Conservation (phyloP, 2,329 filamentous ascomycete genomes). For the Phialemoniopsis sp. region DNA sequence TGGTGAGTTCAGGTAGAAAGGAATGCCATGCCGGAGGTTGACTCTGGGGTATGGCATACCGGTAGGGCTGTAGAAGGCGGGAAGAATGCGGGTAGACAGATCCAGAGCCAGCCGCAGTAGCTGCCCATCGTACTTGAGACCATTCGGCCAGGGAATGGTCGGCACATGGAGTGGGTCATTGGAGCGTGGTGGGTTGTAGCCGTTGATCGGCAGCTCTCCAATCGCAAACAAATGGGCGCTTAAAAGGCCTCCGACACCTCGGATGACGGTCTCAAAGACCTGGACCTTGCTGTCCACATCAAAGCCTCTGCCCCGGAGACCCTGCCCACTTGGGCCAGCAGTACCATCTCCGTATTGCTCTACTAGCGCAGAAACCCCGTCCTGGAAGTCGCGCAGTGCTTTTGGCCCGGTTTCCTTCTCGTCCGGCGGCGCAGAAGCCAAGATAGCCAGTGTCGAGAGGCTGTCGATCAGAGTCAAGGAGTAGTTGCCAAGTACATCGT, state of each 20-base stretch:
- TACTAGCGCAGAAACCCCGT: constrained; percentile 72
- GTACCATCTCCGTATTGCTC: constrained; percentile 84
- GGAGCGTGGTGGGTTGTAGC: constrained; percentile 57
- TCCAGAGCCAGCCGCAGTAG: constrained; percentile 85
- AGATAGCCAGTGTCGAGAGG: constrained; percentile 86
- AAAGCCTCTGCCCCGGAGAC: constrained; percentile 74
- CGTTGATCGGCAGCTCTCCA: constrained; percentile 81
- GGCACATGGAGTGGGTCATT: constrained; percentile 37
- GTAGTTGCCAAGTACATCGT: constrained; percentile 96
- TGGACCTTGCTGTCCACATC: constrained; percentile 97
- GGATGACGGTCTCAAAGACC: constrained; percentile 96
- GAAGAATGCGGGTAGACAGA: constrained; percentile 76
- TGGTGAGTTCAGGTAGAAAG: constrained; percentile 82
- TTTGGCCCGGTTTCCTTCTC: constrained; percentile 49
- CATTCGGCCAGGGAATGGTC: constrained; percentile 66
- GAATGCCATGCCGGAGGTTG: constrained; percentile 85
- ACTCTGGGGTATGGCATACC: constrained; percentile 93
- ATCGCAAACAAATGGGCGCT: constrained; percentile 92
- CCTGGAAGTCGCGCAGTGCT: constrained; percentile 72
- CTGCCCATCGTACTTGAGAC: constrained; percentile 83
- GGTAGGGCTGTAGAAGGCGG: constrained; percentile 87
- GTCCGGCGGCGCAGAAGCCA: constrained; percentile 69
- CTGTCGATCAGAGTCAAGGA: constrained; percentile 94
- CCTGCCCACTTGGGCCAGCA: constrained; percentile 61
- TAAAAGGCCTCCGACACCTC: constrained; percentile 83